Evolutionary conservation across 371 early-diverging fungal genomes (phyloP).

Genomic region (Mortierella sp.): DNA sequence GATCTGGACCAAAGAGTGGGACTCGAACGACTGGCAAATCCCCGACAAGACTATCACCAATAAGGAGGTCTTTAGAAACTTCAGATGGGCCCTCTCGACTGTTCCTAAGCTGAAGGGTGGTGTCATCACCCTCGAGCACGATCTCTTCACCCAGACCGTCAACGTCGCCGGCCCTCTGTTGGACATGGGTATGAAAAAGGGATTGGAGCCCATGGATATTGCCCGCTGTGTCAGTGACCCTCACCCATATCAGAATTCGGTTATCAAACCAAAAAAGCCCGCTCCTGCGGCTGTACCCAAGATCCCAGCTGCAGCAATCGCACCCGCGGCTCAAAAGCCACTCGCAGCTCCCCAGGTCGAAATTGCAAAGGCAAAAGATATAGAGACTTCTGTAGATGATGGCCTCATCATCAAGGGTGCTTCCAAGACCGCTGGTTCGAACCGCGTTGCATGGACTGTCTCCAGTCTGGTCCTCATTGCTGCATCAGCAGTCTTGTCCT

Average conservation of each 20-base stretch:
- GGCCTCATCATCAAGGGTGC: slow-evolving; percentile 1
- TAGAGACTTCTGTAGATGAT: slow-evolving; percentile 2
- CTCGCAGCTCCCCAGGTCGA: slow-evolving; percentile 1
- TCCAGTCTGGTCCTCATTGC: slow-evolving; percentile 34
- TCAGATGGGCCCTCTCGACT: slow-evolving; percentile 48
- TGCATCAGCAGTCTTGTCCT: slow-evolving; percentile 12
- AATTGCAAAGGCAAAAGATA: not conserved
- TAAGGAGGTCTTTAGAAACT: slow-evolving; percentile 39
- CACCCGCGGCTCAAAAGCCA: slow-evolving; percentile 3
- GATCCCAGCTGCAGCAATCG: slow-evolving; percentile 4
- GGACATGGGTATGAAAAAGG: slow-evolving; percentile 46
- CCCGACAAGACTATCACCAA: slow-evolving; percentile 45
- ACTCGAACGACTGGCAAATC: slow-evolving; percentile 55
- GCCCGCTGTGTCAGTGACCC: slow-evolving; percentile 36
- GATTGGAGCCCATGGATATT: slow-evolving; percentile 50
- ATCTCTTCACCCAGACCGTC: slow-evolving; percentile 56
- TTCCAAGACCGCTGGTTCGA: slow-evolving; percentile 9
- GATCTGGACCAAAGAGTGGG: slow-evolving; percentile 53
- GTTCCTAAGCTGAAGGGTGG: slow-evolving; percentile 38
- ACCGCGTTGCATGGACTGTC: slow-evolving; percentile 17
- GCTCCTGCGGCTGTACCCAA: slow-evolving; percentile 3
- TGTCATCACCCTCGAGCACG: slow-evolving; percentile 56
- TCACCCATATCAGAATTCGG: slow-evolving; percentile 36
- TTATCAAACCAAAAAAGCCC: slow-evolving; percentile 27
- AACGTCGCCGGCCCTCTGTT: slow-evolving; percentile 60